Evolutionary conservation across 306 rosid genomes (phyloP), one percentile per base, ranked within the genome.

Genomic region (Amphicarpaea edgeworthii): DNA sequence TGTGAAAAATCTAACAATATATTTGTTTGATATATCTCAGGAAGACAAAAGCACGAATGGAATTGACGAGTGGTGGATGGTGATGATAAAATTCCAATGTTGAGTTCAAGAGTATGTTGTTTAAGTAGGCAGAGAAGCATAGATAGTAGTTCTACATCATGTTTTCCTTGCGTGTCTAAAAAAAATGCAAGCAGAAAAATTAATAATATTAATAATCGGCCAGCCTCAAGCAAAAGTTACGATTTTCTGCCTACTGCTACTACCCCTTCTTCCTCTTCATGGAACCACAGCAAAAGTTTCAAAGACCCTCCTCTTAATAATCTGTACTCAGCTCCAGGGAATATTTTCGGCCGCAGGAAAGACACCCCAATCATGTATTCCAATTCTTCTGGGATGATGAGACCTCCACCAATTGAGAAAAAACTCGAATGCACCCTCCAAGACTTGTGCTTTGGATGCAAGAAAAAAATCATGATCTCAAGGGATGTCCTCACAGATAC

Each of bases 391-490:
- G 98, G 98, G 23, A 37, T 77, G 88, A 30, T 92, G 24, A 96
- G 90, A 79, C 88, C 90, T 1, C 85, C 88, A 5, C 78, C 97
- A 11, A 72, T 90, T 12, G 91, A 89, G 88, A 91, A 76, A 76
- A 85, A 55, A 23, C 90, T 96, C 1, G 89, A 90, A 50, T 96
- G 99, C 84, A 84, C 97, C 30, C 89, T 96, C 4, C 93, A 96
- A 83, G 98, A 96, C 55, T 75, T 96, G 77, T 90, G 92, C 69
- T 89, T 77, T 64, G 99, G 98, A 46, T 87, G 97, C 93, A 76
- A 54, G 50, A 96, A 86, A 89, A 83, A 84, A 32, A 64, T 92
- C 83, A 92, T 57, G 83, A 77, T 90, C 84, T 82, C 93, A 14
- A 88, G 96, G 79, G 89, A 86, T 0, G 76, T 89, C 41, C 63